phyloP scores from a whole-genome alignment of 2,329 filamentous ascomycete species.

The Massarina eburnea region DNA sequence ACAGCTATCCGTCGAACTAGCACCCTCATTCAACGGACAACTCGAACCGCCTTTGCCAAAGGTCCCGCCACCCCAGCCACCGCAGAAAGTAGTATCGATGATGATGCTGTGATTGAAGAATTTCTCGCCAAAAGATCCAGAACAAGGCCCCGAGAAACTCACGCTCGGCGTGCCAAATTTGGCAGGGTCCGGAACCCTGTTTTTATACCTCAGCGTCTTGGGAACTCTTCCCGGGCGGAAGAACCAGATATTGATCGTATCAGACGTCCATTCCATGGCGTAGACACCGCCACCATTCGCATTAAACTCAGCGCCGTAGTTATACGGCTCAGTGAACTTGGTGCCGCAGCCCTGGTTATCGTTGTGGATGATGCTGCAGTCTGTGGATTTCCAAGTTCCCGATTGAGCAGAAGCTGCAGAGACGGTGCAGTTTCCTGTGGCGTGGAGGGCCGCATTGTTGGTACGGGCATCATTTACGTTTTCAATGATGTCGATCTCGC shows the following conservation, averaged over 20 bases:
- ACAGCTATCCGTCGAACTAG: slow-evolving; percentile 24
- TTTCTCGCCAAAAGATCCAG: slow-evolving; percentile 40
- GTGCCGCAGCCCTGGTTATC: slow-evolving; percentile 25
- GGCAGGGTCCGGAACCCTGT: slow-evolving; percentile 57
- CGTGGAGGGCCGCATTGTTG: slow-evolving; percentile 49
- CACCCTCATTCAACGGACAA: slow-evolving; percentile 48
- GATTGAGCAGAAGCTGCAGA: slow-evolving; percentile 39
- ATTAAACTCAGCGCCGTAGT: slow-evolving; percentile 34
- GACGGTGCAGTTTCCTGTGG: slow-evolving; percentile 42
- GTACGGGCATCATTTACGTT: slow-evolving; percentile 39
- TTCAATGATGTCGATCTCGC: slow-evolving; percentile 47
- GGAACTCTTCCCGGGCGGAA: slow-evolving; percentile 68
- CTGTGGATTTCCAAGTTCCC: slow-evolving; percentile 48
- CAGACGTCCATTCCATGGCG: slow-evolving; percentile 62
- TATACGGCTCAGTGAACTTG: slow-evolving; percentile 17
- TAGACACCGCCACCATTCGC: slow-evolving; percentile 42
- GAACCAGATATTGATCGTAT: slow-evolving; percentile 74
- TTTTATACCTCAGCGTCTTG: slow-evolving; percentile 23
- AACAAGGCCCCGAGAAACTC: slow-evolving; percentile 56
- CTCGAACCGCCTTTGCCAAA: slow-evolving; percentile 28
- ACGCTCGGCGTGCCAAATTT: slow-evolving; percentile 67
- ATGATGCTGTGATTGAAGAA: slow-evolving; percentile 74
- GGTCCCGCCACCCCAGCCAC: slow-evolving; percentile 23
- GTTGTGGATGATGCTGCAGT: slow-evolving; percentile 47
- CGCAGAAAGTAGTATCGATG: slow-evolving; percentile 77